These are phyloP conservation scores for Cephalotrichum gorgonifer DNA, from an alignment of 2,329 filamentous ascomycete genomes.

Conservation along the genomic window DNA sequence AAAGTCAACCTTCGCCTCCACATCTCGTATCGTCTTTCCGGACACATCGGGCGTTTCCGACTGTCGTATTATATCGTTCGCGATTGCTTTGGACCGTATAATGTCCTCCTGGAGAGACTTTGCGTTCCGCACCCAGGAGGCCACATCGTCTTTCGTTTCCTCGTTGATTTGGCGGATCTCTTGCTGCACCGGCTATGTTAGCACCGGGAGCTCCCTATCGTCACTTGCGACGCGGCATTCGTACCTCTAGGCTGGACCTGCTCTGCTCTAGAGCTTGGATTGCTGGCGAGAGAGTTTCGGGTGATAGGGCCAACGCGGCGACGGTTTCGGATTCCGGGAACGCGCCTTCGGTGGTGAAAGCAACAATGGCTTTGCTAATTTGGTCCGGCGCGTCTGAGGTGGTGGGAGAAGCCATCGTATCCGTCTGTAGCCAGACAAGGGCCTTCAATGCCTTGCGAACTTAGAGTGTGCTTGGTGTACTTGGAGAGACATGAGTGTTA, in stretches of 20 bases:
- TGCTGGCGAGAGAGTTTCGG: constrained; percentile 25
- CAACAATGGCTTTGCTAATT: constrained; percentile 27
- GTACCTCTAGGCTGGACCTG: constrained; percentile 28
- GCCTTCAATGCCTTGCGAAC: neutral
- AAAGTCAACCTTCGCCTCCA: constrained; percentile 45
- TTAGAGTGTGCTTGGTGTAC: neutral
- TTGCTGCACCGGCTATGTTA: constrained; percentile 27
- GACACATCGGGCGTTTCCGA: constrained; percentile 53
- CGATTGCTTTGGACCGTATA: constrained; percentile 65
- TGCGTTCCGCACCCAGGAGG: constrained; percentile 77
- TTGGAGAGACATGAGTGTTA: neutral
- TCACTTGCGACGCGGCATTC: neutral
- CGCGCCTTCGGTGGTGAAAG: constrained; percentile 26
- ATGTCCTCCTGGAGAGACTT: constrained; percentile 81
- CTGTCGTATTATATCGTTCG: constrained; percentile 69
- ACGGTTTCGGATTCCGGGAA: constrained; percentile 27
- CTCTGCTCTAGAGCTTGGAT: constrained; percentile 25
- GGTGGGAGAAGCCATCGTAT: constrained; percentile 19
- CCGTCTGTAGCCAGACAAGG: neutral
- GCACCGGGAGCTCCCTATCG: neutral
- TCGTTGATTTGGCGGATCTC: constrained; percentile 70
- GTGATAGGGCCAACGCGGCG: constrained; percentile 23
- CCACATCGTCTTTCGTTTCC: constrained; percentile 68
- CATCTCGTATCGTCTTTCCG: constrained; percentile 40
- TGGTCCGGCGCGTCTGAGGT: constrained; percentile 15